phyloP scores from a whole-genome alignment of 352 stramenopile genomes.

The Globisporangium ultimum region DNA sequence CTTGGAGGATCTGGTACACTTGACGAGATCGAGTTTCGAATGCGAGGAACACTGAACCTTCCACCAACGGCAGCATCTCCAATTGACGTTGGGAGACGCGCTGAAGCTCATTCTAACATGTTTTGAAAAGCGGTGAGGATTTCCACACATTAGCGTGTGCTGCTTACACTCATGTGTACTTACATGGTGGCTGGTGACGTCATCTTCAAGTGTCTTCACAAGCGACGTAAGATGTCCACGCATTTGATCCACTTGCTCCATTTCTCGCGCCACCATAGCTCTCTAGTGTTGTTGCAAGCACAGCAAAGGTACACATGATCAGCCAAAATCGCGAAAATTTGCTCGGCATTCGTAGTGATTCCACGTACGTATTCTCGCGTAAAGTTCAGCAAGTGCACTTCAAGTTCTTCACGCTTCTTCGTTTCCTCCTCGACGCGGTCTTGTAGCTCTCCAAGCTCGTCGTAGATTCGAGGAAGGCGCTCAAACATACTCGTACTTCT shows the following conservation, averaged over 20 bases:
- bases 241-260: conserved; percentile 53
- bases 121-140: too few relatives aligned
- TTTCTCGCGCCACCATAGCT: conserved; percentile 44
- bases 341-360: neutral
- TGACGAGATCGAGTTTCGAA: conserved; percentile 35
- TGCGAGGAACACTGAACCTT: conserved; percentile 44
- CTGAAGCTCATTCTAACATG: conserved; percentile 54
- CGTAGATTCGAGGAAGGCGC: conserved; percentile 57
- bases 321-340: neutral
- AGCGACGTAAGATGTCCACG: conserved; percentile 46
- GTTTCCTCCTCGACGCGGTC: conserved; percentile 67
- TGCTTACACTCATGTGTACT: neutral
- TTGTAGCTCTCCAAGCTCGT: conserved; percentile 63
- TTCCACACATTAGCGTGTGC: neutral
- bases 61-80: conserved; percentile 26
- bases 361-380: conserved; percentile 49
- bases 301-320: neutral
- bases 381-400: conserved; percentile 58
- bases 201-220: conserved; percentile 56
- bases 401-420: conserved; percentile 66
- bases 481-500: conserved; percentile 61
- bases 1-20: conserved; percentile 28
- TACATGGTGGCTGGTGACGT: conserved; percentile 56
- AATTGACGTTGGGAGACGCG: conserved; percentile 31
- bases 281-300: conserved; percentile 17